A percentile compares a stretch with the other conserved stretches of the same genome.
Conservation (phyloP, 2,329 filamentous ascomycete species). For the Coniochaeta sp. region DNA sequence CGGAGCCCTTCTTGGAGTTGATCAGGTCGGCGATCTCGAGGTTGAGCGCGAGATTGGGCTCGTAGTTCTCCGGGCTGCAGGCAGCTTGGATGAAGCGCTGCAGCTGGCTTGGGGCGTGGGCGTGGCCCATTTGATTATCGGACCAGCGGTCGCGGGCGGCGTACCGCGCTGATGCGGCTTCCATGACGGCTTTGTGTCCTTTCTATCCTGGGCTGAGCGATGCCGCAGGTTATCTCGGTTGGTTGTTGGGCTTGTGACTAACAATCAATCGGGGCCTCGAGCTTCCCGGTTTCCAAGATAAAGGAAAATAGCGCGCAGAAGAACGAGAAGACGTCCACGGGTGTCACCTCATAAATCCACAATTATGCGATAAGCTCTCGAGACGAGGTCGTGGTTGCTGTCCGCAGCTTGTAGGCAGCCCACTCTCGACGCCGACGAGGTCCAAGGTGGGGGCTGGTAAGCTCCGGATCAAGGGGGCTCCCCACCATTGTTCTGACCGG, state of each 20-base stretch:
- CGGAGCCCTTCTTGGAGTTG: slow-evolving; percentile 94
- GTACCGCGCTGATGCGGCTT: slow-evolving; percentile 92
- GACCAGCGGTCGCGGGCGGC: slow-evolving; percentile 91
- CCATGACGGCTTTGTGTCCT: slow-evolving; percentile 47
- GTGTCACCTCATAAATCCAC: background rate
- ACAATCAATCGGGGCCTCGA: background rate
- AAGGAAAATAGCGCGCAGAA: background rate
- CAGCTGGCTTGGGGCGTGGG: slow-evolving; percentile 68
- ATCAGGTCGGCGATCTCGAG: slow-evolving; percentile 95
- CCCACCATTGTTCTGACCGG: background rate
- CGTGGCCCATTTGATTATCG: slow-evolving; percentile 57
- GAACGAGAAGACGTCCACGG: background rate
- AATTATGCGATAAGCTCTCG: background rate
- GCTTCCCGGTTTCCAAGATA: background rate
- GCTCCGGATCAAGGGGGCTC: background rate
- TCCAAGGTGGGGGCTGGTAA: background rate
- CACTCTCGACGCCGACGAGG: background rate
- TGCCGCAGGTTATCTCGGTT: background rate
- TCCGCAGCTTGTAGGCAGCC: background rate
- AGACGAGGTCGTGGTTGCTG: background rate
- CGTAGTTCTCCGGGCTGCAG: slow-evolving; percentile 94
- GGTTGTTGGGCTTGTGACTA: slow-evolving; percentile 1
- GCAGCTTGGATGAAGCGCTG: slow-evolving; percentile 95
- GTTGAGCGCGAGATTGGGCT: slow-evolving; percentile 92
- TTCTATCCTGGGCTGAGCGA: background rate